phyloP scores from a whole-genome alignment of 257 asterid genomes.

The Primulina eburnea region DNA sequence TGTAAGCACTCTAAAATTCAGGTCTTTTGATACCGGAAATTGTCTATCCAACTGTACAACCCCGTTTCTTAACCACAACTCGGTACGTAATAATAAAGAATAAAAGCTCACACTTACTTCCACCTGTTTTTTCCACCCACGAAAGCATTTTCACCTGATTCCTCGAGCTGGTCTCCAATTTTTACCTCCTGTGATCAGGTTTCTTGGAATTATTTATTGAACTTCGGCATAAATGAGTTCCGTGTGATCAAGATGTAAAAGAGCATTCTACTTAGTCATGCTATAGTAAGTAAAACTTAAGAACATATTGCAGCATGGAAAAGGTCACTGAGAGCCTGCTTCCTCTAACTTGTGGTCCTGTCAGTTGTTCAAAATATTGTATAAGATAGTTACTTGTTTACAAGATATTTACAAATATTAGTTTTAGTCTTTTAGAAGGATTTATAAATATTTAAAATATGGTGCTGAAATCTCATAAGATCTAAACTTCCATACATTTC shows the following conservation, averaged over 20 bases:
- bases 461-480: no score
- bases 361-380: no score
- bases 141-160: slow-evolving; percentile 84
- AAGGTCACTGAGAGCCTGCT: not conserved
- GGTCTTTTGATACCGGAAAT: not conserved
- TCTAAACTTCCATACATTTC: no score
- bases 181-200: slow-evolving; percentile 67
- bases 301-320: slow-evolving; percentile 6
- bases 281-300: not conserved
- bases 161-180: slow-evolving; percentile 76
- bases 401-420: no score
- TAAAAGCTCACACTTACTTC: slow-evolving; percentile 64
- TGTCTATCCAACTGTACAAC: not conserved
- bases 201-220: slow-evolving; percentile 5
- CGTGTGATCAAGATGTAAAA: not conserved
- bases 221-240: not conserved
- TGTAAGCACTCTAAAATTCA: not conserved
- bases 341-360: not conserved
- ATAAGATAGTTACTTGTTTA: no score
- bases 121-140: slow-evolving; percentile 93
- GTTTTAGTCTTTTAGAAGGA: no score
- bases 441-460: no score
- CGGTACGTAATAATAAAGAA: no score
- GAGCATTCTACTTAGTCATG: not conserved
- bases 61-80: not conserved